Conservation (phyloP, 257 asterid species). For the Penstemon barbatus region DNA sequence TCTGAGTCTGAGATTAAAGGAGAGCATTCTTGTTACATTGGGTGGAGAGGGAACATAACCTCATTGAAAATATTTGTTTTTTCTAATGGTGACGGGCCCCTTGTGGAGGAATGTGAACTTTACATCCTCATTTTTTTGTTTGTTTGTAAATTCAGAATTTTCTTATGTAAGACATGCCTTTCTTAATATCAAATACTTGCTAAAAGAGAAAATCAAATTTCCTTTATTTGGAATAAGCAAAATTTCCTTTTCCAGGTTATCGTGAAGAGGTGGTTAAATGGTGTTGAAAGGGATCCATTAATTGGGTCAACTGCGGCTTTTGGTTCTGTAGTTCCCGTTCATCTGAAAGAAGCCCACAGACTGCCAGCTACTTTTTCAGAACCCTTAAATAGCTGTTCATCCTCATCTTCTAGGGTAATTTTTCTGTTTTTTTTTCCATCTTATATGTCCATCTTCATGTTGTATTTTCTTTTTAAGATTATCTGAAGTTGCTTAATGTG, state of each 20-base stretch:
- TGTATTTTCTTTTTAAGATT: too few species aligned
- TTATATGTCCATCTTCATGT: background rate
- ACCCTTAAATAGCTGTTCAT: slow-evolving; percentile 66
- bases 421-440: slow-evolving; percentile 7
- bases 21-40: background rate
- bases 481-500: background rate
- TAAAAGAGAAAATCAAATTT: background rate
- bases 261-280: slow-evolving; percentile 67
- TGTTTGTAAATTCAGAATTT: background rate
- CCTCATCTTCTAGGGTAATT: slow-evolving; percentile 59
- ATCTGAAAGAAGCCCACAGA: slow-evolving; percentile 46
- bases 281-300: slow-evolving; percentile 52
- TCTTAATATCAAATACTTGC: background rate
- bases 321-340: slow-evolving; percentile 68
- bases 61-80: too few species aligned
- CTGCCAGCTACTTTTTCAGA: slow-evolving; percentile 48
- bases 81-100: background rate
- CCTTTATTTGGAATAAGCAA: background rate
- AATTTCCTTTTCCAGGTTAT: slow-evolving; percentile 52
- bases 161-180: background rate
- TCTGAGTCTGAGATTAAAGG: background rate
- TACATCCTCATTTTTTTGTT: background rate
- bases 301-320: slow-evolving; percentile 75
- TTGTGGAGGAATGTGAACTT: background rate
- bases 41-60: background rate